These are phyloP conservation scores for Trichoderma afroharzianum DNA, from an alignment of 2,329 filamentous ascomycete species.

Conservation along the genomic window DNA sequence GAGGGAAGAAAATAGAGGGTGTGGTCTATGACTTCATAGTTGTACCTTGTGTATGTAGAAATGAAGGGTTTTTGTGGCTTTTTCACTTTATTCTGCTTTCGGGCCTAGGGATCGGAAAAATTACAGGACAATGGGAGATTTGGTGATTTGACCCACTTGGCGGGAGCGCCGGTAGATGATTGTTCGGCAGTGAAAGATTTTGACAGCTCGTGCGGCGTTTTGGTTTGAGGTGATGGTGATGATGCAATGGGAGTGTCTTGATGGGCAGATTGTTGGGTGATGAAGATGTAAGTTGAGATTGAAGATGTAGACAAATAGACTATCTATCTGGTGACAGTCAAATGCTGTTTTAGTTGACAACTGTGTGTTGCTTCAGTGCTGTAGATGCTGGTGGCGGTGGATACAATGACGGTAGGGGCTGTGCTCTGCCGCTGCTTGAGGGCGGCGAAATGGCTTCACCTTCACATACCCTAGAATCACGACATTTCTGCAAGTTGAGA, in stretches of 20 bases:
- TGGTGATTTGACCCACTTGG: neutral
- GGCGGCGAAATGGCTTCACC: neutral
- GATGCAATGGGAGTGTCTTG: neutral
- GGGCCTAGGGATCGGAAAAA: neutral
- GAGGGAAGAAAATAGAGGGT: neutral
- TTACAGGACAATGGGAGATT: neutral
- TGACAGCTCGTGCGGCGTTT: neutral
- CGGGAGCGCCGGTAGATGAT: conserved; percentile 1
- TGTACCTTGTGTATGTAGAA: neutral
- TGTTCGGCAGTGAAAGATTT: neutral
- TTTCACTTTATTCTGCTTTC: neutral
- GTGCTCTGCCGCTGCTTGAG: neutral
- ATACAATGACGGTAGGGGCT: neutral
- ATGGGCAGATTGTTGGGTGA: neutral
- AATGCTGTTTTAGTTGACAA: neutral
- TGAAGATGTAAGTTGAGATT: neutral
- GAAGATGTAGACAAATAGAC: neutral
- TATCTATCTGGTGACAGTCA: neutral
- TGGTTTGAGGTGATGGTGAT: neutral
- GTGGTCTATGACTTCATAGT: neutral
- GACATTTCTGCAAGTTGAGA: neutral
- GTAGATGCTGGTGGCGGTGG: neutral
- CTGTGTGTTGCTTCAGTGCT: neutral
- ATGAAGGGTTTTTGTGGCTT: neutral
- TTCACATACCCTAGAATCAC: neutral